Evolutionary conservation across 495 filamentous ascomycete genomes (phyloP).

Genomic region (Xylaria nigripes): DNA sequence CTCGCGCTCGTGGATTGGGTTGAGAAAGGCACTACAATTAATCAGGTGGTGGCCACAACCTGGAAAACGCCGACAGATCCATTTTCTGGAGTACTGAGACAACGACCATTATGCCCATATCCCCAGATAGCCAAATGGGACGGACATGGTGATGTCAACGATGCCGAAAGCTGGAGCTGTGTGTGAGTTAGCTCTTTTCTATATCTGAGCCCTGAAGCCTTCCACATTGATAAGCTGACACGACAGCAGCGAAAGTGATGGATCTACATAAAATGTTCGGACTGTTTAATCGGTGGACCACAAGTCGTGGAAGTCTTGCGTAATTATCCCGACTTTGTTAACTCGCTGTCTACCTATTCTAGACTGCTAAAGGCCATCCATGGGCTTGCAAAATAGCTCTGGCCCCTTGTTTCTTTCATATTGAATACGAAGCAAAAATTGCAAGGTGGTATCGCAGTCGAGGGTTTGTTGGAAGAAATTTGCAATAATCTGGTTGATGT

Average conservation of each 20-base stretch:
- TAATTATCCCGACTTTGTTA: too few relatives aligned
- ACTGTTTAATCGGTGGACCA: too few relatives aligned
- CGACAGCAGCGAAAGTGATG: background rate
- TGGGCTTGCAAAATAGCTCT: too few relatives aligned
- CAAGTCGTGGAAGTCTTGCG: background rate
- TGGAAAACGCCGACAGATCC: slow-evolving; percentile 24
- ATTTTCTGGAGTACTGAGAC: slow-evolving; percentile 25
- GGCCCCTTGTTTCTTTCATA: too few relatives aligned
- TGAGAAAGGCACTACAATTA: slow-evolving; percentile 15
- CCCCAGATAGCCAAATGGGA: slow-evolving; percentile 26
- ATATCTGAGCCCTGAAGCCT: background rate
- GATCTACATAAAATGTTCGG: background rate
- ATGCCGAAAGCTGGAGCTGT: slow-evolving; percentile 24
- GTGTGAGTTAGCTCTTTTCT: slow-evolving; percentile 13
- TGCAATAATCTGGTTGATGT: too few relatives aligned
- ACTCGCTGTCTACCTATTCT: too few relatives aligned
- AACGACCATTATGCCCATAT: slow-evolving; percentile 34
- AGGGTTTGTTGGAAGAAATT: too few relatives aligned
- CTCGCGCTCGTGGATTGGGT: slow-evolving; percentile 13
- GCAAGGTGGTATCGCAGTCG: too few relatives aligned
- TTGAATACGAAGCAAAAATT: too few relatives aligned
- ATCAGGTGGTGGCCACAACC: slow-evolving; percentile 33
- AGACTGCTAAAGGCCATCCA: too few relatives aligned
- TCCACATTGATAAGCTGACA: background rate
- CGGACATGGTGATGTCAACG: slow-evolving; percentile 13